phyloP scores from a whole-genome alignment of 495 filamentous ascomycete genomes.

The Daldinia grandis region DNA sequence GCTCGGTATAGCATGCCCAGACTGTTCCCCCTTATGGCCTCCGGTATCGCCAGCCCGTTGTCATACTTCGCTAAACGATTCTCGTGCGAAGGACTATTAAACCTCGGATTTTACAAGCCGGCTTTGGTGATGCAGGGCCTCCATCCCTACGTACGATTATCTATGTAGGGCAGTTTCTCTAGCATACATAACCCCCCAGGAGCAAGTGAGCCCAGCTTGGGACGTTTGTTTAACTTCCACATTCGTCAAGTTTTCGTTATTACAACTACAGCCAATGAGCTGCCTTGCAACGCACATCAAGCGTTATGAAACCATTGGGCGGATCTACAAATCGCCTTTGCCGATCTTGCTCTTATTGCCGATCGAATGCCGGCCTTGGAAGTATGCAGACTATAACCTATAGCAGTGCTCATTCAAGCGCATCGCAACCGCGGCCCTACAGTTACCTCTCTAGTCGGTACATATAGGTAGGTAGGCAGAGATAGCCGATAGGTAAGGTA shows the following conservation, averaged over 20 bases:
- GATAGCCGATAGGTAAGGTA: conserved; percentile 12
- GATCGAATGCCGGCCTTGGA: conserved; percentile 24
- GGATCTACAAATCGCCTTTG: conserved; percentile 13
- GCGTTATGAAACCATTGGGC: conserved; percentile 20
- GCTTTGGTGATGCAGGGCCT: conserved; percentile 6
- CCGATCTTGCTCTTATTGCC: conserved; percentile 29
- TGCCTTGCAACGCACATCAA: conserved; percentile 18
- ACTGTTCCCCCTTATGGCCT: conserved; percentile 5
- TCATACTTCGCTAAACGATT: conserved; percentile 21
- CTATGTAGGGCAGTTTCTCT: background rate
- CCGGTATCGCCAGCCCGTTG: conserved; percentile 35
- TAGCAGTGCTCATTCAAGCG: conserved; percentile 12
- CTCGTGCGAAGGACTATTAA: conserved; percentile 9
- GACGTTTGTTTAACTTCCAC: conserved; percentile 18
- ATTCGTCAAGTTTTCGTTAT: conserved; percentile 17
- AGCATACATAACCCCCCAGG: background rate
- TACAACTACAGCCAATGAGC: conserved; percentile 20
- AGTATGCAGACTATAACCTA: conserved; percentile 23
- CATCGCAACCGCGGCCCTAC: conserved; percentile 29
- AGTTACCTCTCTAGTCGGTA: background rate
- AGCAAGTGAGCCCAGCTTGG: background rate
- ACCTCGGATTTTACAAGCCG: background rate
- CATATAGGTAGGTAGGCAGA: conserved; percentile 3
- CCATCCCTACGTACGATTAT: conserved; percentile 7
- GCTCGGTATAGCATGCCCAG: background rate